Evolutionary conservation across 2,329 filamentous ascomycete species (phyloP), one percentile per base, ranked within the genome.

Genomic region (Mycosphaerella sp.): DNA sequence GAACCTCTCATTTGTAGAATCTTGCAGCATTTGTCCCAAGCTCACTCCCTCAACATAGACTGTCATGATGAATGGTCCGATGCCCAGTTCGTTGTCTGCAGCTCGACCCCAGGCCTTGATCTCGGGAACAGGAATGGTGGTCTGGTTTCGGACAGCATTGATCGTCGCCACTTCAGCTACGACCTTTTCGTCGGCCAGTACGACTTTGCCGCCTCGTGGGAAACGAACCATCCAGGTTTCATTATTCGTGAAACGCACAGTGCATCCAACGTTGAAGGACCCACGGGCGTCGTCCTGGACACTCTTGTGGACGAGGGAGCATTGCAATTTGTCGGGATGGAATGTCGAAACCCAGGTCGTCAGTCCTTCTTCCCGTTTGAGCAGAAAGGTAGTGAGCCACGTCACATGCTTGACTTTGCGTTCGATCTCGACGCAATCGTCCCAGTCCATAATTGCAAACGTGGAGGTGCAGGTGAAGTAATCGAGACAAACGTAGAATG

Each of bases 241-340:
- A 3, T 28, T 45, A 27, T 53, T 49, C 10, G 32, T 13, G 43
- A 53, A 55, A 27, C 13, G 32, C n/a, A 55, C 35, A 2, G 18
- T 41, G 32, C 42, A 60, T 57, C 0, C 63, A 58, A 10, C 76
- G 56, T 61, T 63, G 39, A 42, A 56, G 7, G 48, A 44, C 10
- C 52, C 48, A 14, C 70, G 2, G 27, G n/a, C 14, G 35, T 52
- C 49, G 36, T 37, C 8, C 16, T 14, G 9, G 4, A 17, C 18
- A 10, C 17, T 6, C 13, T 35, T 14, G 21, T 37, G 12, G 17
- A 28, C 49, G 42, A 27, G 21, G 28, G 25, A 35, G 42, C 49
- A 52, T 40, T 13, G 13, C 14, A 52, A 35, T 13, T 41, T 30
- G 12, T 47, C 18, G 10, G 41, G 49, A 28, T 52, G 49, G 27